Evolutionary conservation across 441 rosid genomes (phyloP), one percentile per base, ranked within the genome.

Genomic region (Bruguiera hainesii): DNA sequence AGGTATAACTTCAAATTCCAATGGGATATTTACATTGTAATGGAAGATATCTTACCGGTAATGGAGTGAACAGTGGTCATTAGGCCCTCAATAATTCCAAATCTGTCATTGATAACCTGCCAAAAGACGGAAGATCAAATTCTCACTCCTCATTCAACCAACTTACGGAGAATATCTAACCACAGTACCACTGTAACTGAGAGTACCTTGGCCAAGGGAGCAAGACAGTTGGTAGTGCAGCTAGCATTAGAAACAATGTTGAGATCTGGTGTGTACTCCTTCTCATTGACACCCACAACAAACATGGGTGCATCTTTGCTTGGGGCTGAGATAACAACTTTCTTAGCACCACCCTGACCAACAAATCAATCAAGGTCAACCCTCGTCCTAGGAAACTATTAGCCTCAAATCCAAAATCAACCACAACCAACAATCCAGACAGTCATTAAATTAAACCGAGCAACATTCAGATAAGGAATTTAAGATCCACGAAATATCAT

Each of bases 241-340:
- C 93, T 86, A 61, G 89, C 89, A 67, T 88, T 88, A 73, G 91
- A 88, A 60, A 88, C 94, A 71, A 88, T 72, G 78, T 86, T 39
- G n/a, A 86, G 79, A 55, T 89, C 85, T 11, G 87, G 83, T 67
- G 83, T 91, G 87, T 89, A 91, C n/a, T 91, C 91, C 59, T 85
- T 80, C 80, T 91, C 87, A 50, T 86, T 91, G 68, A 89, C 96
- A 71, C 97, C 96, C 39, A 87, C 72, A 42, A 91, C 94, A 60
- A 91, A 89, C 96, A 91, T 91, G 63, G 97, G 96, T 7, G 96
- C 97, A 74, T 90, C 94, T 58, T 88, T 90, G 80, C 94, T 90
- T 2, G 91, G 89, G 61, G 89, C 89, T 21, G 88, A 85, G 66
- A 85, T 85, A 65, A 85, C 78, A 60, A 87, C 93, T 78, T 85